Evolutionary conservation across 345 rosid species (phyloP).

Genomic region (Brassica rapa): DNA sequence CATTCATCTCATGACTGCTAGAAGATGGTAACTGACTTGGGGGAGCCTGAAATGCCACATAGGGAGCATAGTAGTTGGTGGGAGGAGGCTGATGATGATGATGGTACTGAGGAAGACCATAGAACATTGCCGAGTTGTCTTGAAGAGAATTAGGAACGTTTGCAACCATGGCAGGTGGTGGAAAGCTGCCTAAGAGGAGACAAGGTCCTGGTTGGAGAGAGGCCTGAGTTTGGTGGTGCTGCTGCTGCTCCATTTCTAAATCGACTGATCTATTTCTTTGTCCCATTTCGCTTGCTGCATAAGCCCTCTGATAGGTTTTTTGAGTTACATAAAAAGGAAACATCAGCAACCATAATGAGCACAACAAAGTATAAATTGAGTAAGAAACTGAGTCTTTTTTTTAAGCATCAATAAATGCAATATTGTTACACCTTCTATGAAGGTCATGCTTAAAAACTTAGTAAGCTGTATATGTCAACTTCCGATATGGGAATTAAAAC

Average conservation of each 20-base stretch:
- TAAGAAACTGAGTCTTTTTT: neutral
- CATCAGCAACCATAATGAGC: constrained; percentile 18
- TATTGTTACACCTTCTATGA: neutral
- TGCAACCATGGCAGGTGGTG: constrained; percentile 52
- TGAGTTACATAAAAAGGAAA: constrained; percentile 1
- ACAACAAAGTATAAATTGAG: neutral
- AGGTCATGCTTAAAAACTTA: neutral
- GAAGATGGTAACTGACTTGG: constrained; percentile 64
- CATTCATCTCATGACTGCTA: constrained; percentile 53
- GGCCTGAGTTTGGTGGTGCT: constrained; percentile 42
- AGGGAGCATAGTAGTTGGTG: constrained; percentile 58
- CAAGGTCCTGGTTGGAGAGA: constrained; percentile 56
- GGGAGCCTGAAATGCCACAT: constrained; percentile 49
- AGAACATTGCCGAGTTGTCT: constrained; percentile 49
- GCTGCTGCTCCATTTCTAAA: constrained; percentile 64
- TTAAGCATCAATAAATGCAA: constrained; percentile 1
- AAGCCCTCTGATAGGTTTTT: constrained; percentile 31
- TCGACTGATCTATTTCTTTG: constrained; percentile 62
- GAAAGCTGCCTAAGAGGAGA: constrained; percentile 48
- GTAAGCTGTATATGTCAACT: neutral
- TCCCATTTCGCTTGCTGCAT: constrained; percentile 59
- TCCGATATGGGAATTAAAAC: neutral
- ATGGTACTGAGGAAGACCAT: constrained; percentile 59
- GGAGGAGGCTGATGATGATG: constrained; percentile 52
- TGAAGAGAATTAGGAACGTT: constrained; percentile 50